Evolutionary conservation across 129 eudicot genomes (phyloP), one percentile per base, ranked within the genome.

Genomic region (Cynara cardunculus): DNA sequence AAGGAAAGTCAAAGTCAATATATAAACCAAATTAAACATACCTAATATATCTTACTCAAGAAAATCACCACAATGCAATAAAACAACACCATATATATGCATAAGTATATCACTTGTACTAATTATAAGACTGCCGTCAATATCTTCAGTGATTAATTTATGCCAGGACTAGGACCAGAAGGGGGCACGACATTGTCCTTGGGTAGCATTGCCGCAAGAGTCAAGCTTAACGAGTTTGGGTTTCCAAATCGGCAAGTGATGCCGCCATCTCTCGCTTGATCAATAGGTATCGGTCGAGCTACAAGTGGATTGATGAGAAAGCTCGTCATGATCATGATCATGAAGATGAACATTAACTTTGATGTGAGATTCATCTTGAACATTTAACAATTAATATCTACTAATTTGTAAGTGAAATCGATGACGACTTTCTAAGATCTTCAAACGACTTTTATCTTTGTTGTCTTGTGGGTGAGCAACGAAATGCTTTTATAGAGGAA

Each of bases 91-190:
- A 71, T 14, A 19, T 19, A 5, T 41, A 64, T 28, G 41, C 39
- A 71, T 64, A 65, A 78, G 21, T 25, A 35, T 41, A n/a, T 78
- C 25, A 18, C 5, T 35, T 68, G 37, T 74, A 70, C 25, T 66
- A 41, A 28, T n/a, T 22, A 75, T 14, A 32, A 75, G 21, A 35
- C 10, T 4, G 21, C 3, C n/a, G 24, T 59, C 16, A 76, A 32
- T 41, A 70, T 69, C 25, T 1, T 35, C 24, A 69, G 4, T 0
- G 22, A 14, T 80, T 28, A 80, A 49, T 81, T 85, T 16, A 80
- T 80, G 66, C 85, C 83, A 2, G 85, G 88, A 85, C 88, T 85
- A 46, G 88, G 88, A n/a, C 88, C 85, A 19, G 88, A 85, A 62
- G 88, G 88, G 72, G 88, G 88, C 71, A 77, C 82, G 0, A 35